phyloP scores from a whole-genome alignment of 768 basidiomycete species.

The Amanita inopinata region DNA sequence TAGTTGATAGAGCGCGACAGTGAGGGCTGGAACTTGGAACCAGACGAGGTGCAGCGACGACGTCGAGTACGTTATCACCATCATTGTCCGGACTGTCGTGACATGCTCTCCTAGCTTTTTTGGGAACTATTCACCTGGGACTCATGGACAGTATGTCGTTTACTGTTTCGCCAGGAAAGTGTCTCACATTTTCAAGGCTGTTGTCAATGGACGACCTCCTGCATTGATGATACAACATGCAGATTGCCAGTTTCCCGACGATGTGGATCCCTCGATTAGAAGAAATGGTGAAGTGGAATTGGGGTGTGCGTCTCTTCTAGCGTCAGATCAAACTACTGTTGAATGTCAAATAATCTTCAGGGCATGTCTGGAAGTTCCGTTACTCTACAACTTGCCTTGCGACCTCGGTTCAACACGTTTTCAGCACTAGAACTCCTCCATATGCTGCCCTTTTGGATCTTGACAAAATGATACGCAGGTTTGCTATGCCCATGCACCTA shows the following conservation, averaged over 20 bases:
- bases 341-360: conserved; percentile 16
- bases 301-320: conserved; percentile 28
- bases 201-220: conserved; percentile 43
- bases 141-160: conserved; percentile 33
- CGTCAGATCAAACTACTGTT: neutral
- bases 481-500: conserved; percentile 35
- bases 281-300: conserved; percentile 26
- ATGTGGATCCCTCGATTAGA: conserved; percentile 23
- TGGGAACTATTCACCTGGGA: conserved; percentile 47
- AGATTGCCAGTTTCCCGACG: conserved; percentile 44
- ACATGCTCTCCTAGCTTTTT: conserved; percentile 25
- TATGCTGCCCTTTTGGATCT: conserved; percentile 38
- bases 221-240: conserved; percentile 35
- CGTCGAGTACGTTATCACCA: conserved; percentile 21
- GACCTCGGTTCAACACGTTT: conserved; percentile 31
- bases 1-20: conserved; percentile 42
- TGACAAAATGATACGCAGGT: conserved; percentile 42
- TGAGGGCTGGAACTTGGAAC: conserved; percentile 34
- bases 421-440: conserved; percentile 25
- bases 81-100: neutral
- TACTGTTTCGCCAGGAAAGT: neutral
- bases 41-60: conserved; percentile 36
- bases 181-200: conserved; percentile 22
- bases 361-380: conserved; percentile 35
- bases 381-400: conserved; percentile 37